phyloP scores from a whole-genome alignment of 306 rosid species.

The Cucurbita argyrosperma region DNA sequence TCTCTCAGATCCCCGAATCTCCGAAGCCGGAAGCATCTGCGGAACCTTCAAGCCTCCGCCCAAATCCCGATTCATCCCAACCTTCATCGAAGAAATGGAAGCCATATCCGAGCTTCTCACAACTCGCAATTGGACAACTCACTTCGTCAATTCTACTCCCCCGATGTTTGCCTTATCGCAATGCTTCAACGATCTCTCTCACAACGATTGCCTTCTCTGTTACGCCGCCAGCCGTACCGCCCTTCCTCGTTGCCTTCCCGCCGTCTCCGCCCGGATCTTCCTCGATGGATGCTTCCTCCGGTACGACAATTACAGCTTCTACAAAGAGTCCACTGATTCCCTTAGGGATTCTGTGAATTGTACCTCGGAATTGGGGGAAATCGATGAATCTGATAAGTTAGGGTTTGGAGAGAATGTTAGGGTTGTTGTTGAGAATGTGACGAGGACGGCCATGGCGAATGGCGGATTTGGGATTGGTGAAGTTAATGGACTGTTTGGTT shows the following conservation, averaged over 20 bases:
- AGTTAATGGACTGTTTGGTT: conserved; percentile 35
- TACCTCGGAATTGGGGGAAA: conserved; percentile 9
- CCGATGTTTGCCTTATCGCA: conserved; percentile 58
- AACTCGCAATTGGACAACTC: conserved; percentile 24
- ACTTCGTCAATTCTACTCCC: conserved; percentile 22
- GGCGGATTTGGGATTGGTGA: conserved; percentile 38
- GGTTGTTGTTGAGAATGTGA: conserved; percentile 21
- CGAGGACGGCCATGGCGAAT: conserved; percentile 10
- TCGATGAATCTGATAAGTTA: conserved; percentile 1
- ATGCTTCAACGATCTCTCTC: conserved; percentile 59
- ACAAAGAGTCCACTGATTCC: conserved; percentile 17
- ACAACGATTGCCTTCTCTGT: conserved; percentile 71
- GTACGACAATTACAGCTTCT: conserved; percentile 63
- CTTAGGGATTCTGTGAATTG: conserved; percentile 31
- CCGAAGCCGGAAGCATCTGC: conserved; percentile 33
- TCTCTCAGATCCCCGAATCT: conserved; percentile 46
- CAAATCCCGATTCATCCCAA: conserved; percentile 28
- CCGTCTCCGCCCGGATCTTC: conserved; percentile 43
- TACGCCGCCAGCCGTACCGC: conserved; percentile 56
- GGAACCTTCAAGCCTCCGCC: conserved; percentile 18
- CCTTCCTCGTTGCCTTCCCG: conserved; percentile 73
- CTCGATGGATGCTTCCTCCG: conserved; percentile 91
- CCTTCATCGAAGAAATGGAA: conserved; percentile 57
- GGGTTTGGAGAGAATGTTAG: conserved; percentile 13
- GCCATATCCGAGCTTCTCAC: conserved; percentile 27